These are phyloP conservation scores for Beauveria brongniartii DNA, from an alignment of 2,329 filamentous ascomycete species.

Conservation along the genomic window DNA sequence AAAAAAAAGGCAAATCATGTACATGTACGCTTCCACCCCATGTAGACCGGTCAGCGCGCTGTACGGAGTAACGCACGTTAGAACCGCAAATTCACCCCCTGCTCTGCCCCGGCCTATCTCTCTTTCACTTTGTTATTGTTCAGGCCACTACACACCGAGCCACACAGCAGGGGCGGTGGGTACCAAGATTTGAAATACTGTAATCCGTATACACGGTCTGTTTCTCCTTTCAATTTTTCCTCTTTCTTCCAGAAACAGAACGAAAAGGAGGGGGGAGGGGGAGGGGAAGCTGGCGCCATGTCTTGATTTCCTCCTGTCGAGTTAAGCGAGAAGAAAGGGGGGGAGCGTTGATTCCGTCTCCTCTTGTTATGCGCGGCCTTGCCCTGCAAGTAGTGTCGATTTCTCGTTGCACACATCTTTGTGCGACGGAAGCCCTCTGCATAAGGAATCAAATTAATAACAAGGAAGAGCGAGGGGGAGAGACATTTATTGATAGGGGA, in stretches of 20 bases:
- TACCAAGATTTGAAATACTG: not conserved
- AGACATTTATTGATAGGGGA: not conserved
- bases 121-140: not conserved
- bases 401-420: constrained; percentile 1
- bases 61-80: not conserved
- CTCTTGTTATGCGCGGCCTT: not conserved
- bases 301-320: no score
- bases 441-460: not conserved
- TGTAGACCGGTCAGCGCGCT: not conserved
- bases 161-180: not conserved
- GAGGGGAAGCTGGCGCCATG: no score
- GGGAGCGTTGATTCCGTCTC: not conserved
- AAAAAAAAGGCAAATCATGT: not conserved
- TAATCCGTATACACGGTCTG: no score
- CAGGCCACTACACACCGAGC: not conserved
- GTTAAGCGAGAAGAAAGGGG: not conserved
- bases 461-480: not conserved
- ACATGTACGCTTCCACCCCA: not conserved
- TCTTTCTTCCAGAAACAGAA: not conserved
- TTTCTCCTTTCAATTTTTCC: not conserved
- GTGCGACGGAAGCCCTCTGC: not conserved
- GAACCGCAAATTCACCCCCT: not conserved
- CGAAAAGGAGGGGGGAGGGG: not conserved
- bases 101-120: not conserved
- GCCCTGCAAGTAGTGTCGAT: not conserved